Conservation (phyloP, 768 basidiomycete genomes). For the Pluteus cervinus region DNA sequence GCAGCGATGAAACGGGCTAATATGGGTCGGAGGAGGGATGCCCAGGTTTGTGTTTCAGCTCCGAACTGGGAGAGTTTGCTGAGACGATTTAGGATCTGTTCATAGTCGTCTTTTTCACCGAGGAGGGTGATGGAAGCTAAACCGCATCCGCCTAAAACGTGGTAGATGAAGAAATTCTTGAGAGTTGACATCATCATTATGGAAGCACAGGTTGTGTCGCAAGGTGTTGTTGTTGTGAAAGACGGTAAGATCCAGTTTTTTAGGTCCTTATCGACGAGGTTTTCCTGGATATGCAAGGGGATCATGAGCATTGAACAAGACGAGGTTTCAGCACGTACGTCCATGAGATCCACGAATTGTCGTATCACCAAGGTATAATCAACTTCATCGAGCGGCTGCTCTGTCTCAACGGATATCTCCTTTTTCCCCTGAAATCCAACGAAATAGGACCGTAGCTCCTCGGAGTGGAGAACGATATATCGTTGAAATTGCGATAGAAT, state of each 20-base stretch:
- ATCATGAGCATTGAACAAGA: no score
- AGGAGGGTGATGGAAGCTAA: conserved; percentile 12
- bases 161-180: conserved; percentile 9
- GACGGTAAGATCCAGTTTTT: conserved; percentile 34
- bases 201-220: conserved; percentile 30
- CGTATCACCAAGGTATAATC: no score
- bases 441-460: background rate
- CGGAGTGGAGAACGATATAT: background rate
- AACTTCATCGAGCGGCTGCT: no score
- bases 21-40: conserved; percentile 14
- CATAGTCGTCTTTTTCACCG: conserved; percentile 13
- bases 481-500: background rate
- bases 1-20: conserved; percentile 14
- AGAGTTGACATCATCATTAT: conserved; percentile 35
- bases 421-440: background rate
- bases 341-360: no score
- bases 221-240: conserved; percentile 37
- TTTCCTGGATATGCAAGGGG: no score
- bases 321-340: no score
- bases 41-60: conserved; percentile 15
- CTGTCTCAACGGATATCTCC: no score
- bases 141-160: conserved; percentile 1
- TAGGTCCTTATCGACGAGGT: conserved; percentile 22
- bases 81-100: conserved; percentile 10
- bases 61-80: conserved; percentile 17